These are phyloP conservation scores for Ogataea methanolica DNA, from an alignment of 805 yeast genomes.

Conservation along the genomic window DNA sequence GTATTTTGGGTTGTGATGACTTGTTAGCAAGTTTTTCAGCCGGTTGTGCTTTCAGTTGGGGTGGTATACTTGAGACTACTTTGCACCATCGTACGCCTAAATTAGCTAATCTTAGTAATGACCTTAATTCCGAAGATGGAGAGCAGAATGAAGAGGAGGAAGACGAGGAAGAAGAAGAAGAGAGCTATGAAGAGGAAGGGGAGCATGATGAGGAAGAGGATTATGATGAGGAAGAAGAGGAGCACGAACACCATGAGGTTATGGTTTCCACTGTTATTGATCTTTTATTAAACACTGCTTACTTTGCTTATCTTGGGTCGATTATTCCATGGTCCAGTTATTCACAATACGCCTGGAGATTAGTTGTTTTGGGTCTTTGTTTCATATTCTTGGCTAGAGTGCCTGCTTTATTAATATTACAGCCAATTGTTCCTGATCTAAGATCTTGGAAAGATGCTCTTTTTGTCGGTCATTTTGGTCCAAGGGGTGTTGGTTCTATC, in stretches of 20 bases:
- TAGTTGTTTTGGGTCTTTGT: slow-evolving; percentile 68
- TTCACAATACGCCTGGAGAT: slow-evolving; percentile 76
- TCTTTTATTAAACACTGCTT: slow-evolving; percentile 73
- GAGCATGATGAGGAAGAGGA: not conserved
- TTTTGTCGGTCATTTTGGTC: slow-evolving; percentile 94
- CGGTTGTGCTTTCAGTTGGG: slow-evolving; percentile 93
- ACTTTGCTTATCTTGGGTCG: slow-evolving; percentile 86
- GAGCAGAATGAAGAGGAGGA: not conserved
- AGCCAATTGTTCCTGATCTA: slow-evolving; percentile 81
- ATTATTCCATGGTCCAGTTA: slow-evolving; percentile 82
- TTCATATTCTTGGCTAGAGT: slow-evolving; percentile 72
- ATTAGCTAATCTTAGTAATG: too few relatives aligned
- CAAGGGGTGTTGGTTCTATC: slow-evolving; percentile 92
- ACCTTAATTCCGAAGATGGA: not conserved
- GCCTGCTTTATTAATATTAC: slow-evolving; percentile 72
- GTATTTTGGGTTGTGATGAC: slow-evolving; percentile 86
- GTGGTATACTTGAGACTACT: slow-evolving; percentile 41
- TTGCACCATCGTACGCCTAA: too few relatives aligned
- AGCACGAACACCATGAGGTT: slow-evolving; percentile 12
- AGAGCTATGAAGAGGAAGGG: slow-evolving; percentile 32
- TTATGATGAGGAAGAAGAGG: too few relatives aligned
- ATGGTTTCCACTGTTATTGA: slow-evolving; percentile 84
- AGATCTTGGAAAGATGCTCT: slow-evolving; percentile 91
- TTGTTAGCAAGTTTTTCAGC: slow-evolving; percentile 86
- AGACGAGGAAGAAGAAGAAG: slow-evolving; percentile 45